phyloP scores from a whole-genome alignment of 1,284 basidiomycete genomes.

The Waitea zeae region DNA sequence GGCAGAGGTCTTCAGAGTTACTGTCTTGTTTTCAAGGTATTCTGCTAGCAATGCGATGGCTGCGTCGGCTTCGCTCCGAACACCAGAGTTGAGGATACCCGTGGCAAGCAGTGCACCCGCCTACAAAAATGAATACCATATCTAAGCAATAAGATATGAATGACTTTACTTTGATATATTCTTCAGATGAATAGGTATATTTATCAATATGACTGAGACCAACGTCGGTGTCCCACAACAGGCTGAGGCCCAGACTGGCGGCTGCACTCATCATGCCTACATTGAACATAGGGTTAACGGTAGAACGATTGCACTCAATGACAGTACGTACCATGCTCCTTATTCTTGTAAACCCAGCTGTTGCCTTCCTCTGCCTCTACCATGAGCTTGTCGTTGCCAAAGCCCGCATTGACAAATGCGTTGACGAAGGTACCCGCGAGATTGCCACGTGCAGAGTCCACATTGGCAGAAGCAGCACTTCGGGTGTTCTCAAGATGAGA shows the following conservation, averaged over 20 bases:
- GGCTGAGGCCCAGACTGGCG: constrained; percentile 82
- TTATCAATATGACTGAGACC: constrained; percentile 94
- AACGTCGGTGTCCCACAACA: constrained; percentile 94
- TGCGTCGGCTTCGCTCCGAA: constrained; percentile 89
- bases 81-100: constrained; percentile 81
- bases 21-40: constrained; percentile 79
- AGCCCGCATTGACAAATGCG: constrained; percentile 97
- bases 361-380: constrained; percentile 90
- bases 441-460: constrained; percentile 92
- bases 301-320: constrained; percentile 13
- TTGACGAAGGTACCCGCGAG: constrained; percentile 97
- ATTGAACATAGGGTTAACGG: neutral
- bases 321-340: constrained; percentile 65
- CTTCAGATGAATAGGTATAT: constrained; percentile 93
- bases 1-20: constrained; percentile 73
- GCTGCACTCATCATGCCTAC: constrained; percentile 91
- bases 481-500: constrained; percentile 84
- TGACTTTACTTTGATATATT: constrained; percentile 82
- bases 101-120: constrained; percentile 92
- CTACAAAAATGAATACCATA: constrained; percentile 13
- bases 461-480: constrained; percentile 44
- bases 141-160: neutral
- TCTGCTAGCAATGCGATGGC: constrained; percentile 86
- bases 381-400: constrained; percentile 98
- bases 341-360: constrained; percentile 99